Base-by-base conservation (phyloP, 2,329 filamentous ascomycete genomes). In the Neoarthrinium moseri region DNA sequence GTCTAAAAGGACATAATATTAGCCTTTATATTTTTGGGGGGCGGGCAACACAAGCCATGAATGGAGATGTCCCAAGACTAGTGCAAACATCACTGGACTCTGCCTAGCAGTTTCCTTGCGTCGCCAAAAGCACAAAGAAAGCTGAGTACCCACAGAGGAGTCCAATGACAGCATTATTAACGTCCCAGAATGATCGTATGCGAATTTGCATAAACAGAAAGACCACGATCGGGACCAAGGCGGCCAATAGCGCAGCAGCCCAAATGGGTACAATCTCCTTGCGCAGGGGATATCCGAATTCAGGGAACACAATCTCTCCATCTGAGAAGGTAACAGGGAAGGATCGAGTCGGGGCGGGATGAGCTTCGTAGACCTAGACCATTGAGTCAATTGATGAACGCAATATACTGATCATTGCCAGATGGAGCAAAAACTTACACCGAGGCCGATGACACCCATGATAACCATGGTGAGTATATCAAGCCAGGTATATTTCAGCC, bases 231-330 rank as follows among this genome's bases (percentile, higher is more conserved):
- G 87, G 86, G 20, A 89, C 68, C 2, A 89, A 60, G 23, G 77
- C 69, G 12, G 80, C 83, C 15, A 89, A 70, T 15, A 90, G 64
- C 2, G 85, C 86, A 8, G 85, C 84, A 1, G 79, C 72, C 80
- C 81, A 88, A 58, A 87, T 88, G 20, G 86, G 85, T 6, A 89
- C 64, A 57, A 88, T 85, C 56, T 88, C 83, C 35, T 84, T 78
- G 49, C 86, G 81, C 20, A 87, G 64, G 1, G 86, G 84, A 59
- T 87, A 89, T 22, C 83, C 84, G 53, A 88, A 87, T 49, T 88
- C 61, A 0, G 86, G 86, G 53, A 83, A 79, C 36, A 89, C 83
- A 33, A 89, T 72, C 58, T 87, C 80, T 49, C 83, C 82, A 54
- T 88, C 78, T 23, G 72, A 64, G 57, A 86, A 87, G 37, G 74